A percentile compares a stretch with the other conserved stretches of the same genome.
These are phyloP conservation scores for Chrysochromulina tobinii DNA, from an alignment of 78 protist species.

Conservation along the genomic window DNA sequence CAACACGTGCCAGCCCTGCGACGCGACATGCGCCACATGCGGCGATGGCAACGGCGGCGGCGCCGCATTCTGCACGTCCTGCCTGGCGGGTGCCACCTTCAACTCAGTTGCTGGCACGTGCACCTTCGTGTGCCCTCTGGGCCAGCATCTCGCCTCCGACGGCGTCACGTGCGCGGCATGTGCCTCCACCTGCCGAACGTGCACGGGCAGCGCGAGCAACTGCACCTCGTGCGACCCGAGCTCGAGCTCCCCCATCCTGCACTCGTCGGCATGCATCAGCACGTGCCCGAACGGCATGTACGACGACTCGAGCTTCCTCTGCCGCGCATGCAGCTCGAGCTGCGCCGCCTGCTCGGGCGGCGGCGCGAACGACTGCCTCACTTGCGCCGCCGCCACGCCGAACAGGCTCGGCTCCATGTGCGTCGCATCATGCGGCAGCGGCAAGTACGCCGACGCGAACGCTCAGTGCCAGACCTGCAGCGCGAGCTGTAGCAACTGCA, in stretches of 20 bases:
- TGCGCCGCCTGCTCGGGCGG: not conserved
- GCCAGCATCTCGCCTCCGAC: too few species aligned
- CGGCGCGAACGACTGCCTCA: not conserved
- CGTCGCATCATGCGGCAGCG: not conserved
- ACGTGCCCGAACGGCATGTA: not conserved
- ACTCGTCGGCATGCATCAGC: not conserved
- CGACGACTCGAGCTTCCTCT: not conserved
- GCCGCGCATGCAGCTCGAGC: not conserved
- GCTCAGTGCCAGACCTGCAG: not conserved
- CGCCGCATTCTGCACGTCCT: not conserved
- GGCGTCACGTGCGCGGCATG: too few species aligned
- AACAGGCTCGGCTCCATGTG: not conserved
- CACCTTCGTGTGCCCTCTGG: too few species aligned
- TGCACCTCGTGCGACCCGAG: not conserved
- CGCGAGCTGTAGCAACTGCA: not conserved
- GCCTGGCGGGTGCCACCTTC: not conserved
- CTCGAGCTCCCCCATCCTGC: not conserved
- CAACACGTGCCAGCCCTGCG: not conserved
- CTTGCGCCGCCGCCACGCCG: not conserved
- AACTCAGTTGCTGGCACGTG: too few species aligned
- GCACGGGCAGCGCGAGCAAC: not conserved
- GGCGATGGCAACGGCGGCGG: not conserved
- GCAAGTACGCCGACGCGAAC: not conserved
- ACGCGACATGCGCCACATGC: not conserved
- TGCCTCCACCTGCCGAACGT: not conserved